Evolutionary conservation across 371 early-diverging fungal genomes (phyloP).

Genomic region (Fennellomyces sp.): DNA sequence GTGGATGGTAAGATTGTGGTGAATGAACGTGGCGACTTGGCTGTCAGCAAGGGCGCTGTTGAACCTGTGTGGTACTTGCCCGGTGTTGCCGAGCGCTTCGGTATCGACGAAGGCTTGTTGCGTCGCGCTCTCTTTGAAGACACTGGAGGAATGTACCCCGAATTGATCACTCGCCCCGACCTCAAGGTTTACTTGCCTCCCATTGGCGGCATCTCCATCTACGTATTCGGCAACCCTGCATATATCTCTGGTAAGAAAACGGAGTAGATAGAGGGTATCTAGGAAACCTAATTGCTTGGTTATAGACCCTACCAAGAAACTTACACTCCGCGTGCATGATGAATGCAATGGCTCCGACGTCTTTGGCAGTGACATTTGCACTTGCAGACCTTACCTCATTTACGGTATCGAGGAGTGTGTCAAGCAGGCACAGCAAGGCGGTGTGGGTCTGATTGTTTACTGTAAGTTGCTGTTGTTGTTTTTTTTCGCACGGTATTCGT

Average conservation of each 20-base stretch:
- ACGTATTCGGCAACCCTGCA: slow-evolving; percentile 91
- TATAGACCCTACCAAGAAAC: slow-evolving; percentile 77
- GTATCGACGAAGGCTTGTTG: slow-evolving; percentile 83
- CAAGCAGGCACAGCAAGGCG: slow-evolving; percentile 90
- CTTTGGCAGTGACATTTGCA: slow-evolving; percentile 90
- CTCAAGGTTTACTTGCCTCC: slow-evolving; percentile 94
- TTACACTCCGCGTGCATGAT: slow-evolving; percentile 92
- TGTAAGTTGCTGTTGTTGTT: slow-evolving; percentile 52
- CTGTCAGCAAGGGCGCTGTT: slow-evolving; percentile 92
- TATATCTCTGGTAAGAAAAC: slow-evolving; percentile 59
- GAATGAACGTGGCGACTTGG: slow-evolving; percentile 79
- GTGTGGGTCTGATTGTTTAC: slow-evolving; percentile 93
- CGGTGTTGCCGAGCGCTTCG: slow-evolving; percentile 90
- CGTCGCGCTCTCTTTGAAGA: slow-evolving; percentile 88
- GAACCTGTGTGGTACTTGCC: slow-evolving; percentile 98
- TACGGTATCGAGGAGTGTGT: slow-evolving; percentile 93
- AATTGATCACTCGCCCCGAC: slow-evolving; percentile 93
- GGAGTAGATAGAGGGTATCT: no score
- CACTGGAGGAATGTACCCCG: slow-evolving; percentile 93
- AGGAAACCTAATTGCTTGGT: not conserved
- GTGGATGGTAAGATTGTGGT: slow-evolving; percentile 88
- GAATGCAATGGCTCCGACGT: slow-evolving; percentile 96
- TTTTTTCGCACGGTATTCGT: not conserved
- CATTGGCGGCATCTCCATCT: slow-evolving; percentile 92
- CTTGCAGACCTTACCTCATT: slow-evolving; percentile 94